Conservation (phyloP, 441 rosid species). For the Macaranga tanarius region DNA sequence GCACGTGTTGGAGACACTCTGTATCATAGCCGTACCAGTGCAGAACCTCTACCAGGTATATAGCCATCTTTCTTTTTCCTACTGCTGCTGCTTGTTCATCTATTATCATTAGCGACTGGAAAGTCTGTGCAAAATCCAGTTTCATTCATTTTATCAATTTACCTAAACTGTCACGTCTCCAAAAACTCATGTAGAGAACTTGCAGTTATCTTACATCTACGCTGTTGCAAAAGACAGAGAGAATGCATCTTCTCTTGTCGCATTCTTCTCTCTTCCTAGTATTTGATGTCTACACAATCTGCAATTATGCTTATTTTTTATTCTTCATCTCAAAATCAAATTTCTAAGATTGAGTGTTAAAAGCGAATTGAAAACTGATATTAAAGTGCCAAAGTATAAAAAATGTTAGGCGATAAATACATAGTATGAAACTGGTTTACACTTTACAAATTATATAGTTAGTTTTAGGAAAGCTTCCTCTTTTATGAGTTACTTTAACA, state of each 20-base stretch:
- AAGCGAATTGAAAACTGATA: background rate
- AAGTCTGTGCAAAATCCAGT: background rate
- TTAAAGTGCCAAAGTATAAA: background rate
- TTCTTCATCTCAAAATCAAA: background rate
- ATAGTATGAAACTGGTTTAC: background rate
- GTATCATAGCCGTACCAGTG: conserved; percentile 50
- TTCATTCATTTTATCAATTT: background rate
- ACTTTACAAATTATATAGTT: background rate
- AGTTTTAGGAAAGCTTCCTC: background rate
- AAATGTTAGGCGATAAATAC: background rate
- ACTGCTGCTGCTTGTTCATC: background rate
- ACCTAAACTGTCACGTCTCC: background rate
- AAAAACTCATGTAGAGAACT: background rate
- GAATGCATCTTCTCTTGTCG: background rate
- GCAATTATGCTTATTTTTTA: background rate
- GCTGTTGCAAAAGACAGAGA: background rate
- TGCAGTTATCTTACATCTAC: background rate
- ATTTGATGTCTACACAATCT: background rate
- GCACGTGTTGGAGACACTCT: conserved; percentile 95
- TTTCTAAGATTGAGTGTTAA: background rate
- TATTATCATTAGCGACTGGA: background rate
- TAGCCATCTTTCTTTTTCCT: background rate
- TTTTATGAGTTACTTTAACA: background rate
- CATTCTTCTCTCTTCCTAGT: background rate
- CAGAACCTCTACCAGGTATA: conserved; percentile 87